Conservation (phyloP, 768 basidiomycete genomes). For the Mycena chlorophos region DNA sequence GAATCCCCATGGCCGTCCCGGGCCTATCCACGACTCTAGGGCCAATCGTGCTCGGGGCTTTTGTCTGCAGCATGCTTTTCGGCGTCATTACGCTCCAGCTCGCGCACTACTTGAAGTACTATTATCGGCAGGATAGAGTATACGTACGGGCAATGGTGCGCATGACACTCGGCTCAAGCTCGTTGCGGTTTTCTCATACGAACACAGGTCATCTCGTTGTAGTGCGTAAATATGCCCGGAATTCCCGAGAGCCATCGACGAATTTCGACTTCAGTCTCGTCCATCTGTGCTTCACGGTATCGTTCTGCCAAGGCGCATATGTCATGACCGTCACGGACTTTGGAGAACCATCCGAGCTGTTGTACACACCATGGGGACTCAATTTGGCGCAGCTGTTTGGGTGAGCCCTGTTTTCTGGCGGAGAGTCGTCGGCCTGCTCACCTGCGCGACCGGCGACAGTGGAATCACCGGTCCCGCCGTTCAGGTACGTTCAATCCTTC, state of each 20-base stretch:
- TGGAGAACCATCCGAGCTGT: constrained; percentile 7
- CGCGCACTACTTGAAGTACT: no score
- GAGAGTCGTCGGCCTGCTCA: neutral
- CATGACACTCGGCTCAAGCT: neutral
- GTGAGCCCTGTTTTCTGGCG: neutral
- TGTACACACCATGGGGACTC: constrained; percentile 17
- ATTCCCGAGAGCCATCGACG: neutral
- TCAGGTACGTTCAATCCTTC: neutral
- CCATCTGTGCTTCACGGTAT: constrained; percentile 11
- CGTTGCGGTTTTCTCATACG: neutral
- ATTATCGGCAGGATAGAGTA: no score
- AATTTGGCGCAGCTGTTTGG: constrained; percentile 11
- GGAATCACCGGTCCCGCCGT: neutral
- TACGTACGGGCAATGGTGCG: no score
- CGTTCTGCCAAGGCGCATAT: constrained; percentile 17
- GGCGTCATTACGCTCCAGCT: no score
- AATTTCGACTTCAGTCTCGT: constrained; percentile 1
- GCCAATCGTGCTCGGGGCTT: no score
- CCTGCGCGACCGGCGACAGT: neutral
- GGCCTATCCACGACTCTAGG: no score
- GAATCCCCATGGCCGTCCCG: no score
- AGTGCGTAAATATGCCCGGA: neutral
- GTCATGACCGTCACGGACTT: constrained; percentile 16
- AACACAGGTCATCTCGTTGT: constrained; percentile 13
- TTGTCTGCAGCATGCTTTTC: no score